Base-by-base conservation (phyloP, 2,329 filamentous ascomycete species). In the Gyromitra esculenta region DNA sequence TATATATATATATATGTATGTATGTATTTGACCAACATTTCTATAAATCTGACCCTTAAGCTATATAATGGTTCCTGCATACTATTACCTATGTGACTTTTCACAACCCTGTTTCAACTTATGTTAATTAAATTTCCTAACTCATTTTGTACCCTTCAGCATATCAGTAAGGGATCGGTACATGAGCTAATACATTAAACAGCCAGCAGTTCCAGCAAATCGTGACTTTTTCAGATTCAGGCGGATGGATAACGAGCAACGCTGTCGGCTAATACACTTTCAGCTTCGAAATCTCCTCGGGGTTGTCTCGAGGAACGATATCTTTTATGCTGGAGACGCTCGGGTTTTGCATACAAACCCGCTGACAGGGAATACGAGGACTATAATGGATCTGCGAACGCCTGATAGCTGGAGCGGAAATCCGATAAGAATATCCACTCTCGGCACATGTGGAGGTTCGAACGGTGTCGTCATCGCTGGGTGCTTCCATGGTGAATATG, bases 201-300 rank as follows among this genome's bases (percentile, higher is more conserved):
- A 77, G 69, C 77, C 71, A 41, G 52, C 57, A 13, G 35, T 80
- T 45, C 79, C 78, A 31, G 71, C 74, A 56, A 79, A 73, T 50
- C 76, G 75, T 15, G 81, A 83, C 43, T 90, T 87, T 81, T 90
- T 90, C 80, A 85, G 86, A 65, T 91, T 90, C 81, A 85, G 85
- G 52, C 85, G 84, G 50, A 89, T 89, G 85, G 85, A 87, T 76
- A 84, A 90, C 54, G 85, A 86, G 59, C 84, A 84, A 21, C 84
- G 89, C 65, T 84, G 89, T 31, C 84, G 86, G 76, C 82, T 91
- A 18, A 84, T 88, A n/a, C 90, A 91, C 82, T 91, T 91, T 77
- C 90, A 91, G 81, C 84, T 91, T 11, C 88, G 90, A 56, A 90
- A 90, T 79, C 84, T 90, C 15, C 83, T 91, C 21, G 88, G 88